Conservation (phyloP, 2,329 filamentous ascomycete species). For the Calonectria hongkongensis region DNA sequence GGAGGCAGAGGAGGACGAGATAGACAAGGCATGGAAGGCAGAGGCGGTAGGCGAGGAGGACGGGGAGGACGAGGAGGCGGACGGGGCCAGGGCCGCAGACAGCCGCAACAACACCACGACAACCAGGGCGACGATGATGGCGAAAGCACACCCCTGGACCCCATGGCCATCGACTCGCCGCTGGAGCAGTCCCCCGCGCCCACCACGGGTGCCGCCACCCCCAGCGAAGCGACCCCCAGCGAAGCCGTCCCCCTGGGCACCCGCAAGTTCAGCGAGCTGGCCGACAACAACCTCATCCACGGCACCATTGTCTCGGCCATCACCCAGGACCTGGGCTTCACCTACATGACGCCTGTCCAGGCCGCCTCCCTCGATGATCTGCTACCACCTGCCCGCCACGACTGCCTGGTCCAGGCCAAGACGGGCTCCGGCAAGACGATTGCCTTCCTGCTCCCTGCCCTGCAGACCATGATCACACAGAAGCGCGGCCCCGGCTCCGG, state of each 20-base stretch:
- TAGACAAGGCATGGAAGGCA: background rate
- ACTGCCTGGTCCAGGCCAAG: conserved; percentile 86
- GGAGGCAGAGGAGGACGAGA: background rate
- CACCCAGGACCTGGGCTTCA: conserved; percentile 68
- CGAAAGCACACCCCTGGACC: background rate
- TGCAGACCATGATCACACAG: conserved; percentile 81
- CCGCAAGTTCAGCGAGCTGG: conserved; percentile 68
- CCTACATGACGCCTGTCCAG: conserved; percentile 74
- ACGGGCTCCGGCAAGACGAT: conserved; percentile 92
- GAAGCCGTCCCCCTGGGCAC: conserved; percentile 64
- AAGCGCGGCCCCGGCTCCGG: conserved; percentile 58
- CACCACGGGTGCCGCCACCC: background rate
- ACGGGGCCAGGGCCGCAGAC: background rate
- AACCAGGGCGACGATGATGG: too few species aligned
- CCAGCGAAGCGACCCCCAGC: background rate
- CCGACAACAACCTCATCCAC: conserved; percentile 63
- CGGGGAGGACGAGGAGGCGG: background rate
- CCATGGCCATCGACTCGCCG: background rate
- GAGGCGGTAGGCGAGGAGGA: background rate
- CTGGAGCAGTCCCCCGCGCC: conserved; percentile 9
- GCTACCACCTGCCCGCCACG: conserved; percentile 65
- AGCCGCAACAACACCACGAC: background rate
- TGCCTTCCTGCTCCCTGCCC: conserved; percentile 88
- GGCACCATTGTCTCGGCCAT: conserved; percentile 69
- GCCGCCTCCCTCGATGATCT: conserved; percentile 70